phyloP scores from a whole-genome alignment of 495 filamentous ascomycete genomes.

The Aspergillus taichungensis region DNA sequence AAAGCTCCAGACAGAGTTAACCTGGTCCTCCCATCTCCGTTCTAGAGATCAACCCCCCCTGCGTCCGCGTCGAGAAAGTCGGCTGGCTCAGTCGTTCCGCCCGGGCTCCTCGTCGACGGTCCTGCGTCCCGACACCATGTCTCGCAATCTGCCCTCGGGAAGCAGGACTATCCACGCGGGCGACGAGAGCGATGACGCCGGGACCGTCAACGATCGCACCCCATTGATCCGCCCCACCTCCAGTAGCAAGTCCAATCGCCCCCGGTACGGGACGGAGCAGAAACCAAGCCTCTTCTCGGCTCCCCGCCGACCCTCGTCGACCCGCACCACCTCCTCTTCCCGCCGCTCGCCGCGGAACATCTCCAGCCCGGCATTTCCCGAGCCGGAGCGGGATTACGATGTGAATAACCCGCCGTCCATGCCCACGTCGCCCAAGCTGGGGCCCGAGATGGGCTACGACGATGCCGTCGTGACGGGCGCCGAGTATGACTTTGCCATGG shows the following conservation, averaged over 20 bases:
- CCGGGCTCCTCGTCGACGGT: conserved; percentile 25
- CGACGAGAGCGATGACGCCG: conserved; percentile 45
- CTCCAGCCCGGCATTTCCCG: conserved; percentile 20
- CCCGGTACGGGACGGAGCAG: conserved; percentile 34
- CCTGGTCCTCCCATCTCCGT: no score
- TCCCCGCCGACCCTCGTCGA: conserved; percentile 22
- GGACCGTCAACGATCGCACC: conserved; percentile 29
- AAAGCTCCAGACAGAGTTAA: no score
- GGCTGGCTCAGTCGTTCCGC: conserved; percentile 40
- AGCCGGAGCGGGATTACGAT: conserved; percentile 52
- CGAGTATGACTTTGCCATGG: conserved; percentile 33
- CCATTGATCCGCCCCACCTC: conserved; percentile 29
- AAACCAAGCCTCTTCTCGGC: conserved; percentile 21
- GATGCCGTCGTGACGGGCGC: conserved; percentile 62
- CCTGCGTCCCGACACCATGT: conserved; percentile 19
- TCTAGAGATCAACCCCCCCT: conserved; percentile 50
- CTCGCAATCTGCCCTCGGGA: conserved; percentile 21
- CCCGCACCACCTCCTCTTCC: conserved; percentile 26
- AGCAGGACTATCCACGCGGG: conserved; percentile 17
- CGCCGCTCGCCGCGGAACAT: conserved; percentile 25
- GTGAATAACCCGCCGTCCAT: conserved; percentile 97
- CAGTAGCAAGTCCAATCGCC: conserved; percentile 13
- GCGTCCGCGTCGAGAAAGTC: conserved; percentile 58
- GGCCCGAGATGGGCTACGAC: conserved; percentile 58
- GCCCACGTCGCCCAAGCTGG: conserved; percentile 61